phyloP scores from a whole-genome alignment of 805 yeast species.

The Priceomyces carsonii region DNA sequence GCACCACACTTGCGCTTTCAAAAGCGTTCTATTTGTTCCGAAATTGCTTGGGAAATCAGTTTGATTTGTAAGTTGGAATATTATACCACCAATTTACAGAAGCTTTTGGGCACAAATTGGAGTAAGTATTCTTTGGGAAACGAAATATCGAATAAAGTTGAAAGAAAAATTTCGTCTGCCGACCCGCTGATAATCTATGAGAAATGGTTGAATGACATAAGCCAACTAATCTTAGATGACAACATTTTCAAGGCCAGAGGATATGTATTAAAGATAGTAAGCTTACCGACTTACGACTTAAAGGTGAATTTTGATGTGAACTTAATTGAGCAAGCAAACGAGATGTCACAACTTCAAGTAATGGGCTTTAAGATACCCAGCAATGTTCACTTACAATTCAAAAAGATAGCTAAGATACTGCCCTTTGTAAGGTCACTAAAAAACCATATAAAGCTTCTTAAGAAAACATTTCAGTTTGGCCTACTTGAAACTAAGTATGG shows the following conservation, averaged over 20 bases:
- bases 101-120: slow-evolving; percentile 38
- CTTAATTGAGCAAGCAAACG: slow-evolving; percentile 46
- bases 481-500: slow-evolving; percentile 31
- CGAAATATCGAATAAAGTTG: slow-evolving; percentile 53
- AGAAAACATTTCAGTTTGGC: slow-evolving; percentile 21
- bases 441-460: slow-evolving; percentile 51
- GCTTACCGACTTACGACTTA: slow-evolving; percentile 22
- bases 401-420: slow-evolving; percentile 50
- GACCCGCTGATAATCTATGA: slow-evolving; percentile 43
- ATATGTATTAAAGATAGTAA: slow-evolving; percentile 4
- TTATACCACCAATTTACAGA: slow-evolving; percentile 21
- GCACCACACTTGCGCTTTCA: neutral
- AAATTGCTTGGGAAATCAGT: slow-evolving; percentile 18
- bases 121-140: slow-evolving; percentile 51
- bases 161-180: slow-evolving; percentile 45
- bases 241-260: slow-evolving; percentile 11
- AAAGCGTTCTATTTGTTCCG: slow-evolving; percentile 5
- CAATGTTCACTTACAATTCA: slow-evolving; percentile 44
- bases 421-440: slow-evolving; percentile 57
- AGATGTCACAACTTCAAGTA: slow-evolving; percentile 50
- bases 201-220: slow-evolving; percentile 46
- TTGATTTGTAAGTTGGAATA: slow-evolving; percentile 22
- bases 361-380: slow-evolving; percentile 62
- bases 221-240: slow-evolving; percentile 3
- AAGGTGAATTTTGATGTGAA: slow-evolving; percentile 53